Evolutionary conservation across 441 rosid species (phyloP), one percentile per base, ranked within the genome.

Genomic region (Arabidopsis lyrata): DNA sequence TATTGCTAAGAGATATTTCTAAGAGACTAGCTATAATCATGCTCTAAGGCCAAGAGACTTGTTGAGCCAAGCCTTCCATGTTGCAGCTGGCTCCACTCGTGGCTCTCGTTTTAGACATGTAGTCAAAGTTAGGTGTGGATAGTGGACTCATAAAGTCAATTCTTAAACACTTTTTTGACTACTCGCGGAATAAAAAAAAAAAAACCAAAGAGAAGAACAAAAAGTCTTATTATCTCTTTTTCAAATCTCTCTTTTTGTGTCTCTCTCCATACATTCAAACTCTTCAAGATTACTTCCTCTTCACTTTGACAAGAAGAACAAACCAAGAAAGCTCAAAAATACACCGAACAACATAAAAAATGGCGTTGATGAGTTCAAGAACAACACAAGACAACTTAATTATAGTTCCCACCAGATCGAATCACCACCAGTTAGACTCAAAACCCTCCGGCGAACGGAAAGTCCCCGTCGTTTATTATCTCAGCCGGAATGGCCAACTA

Each of bases 401-500:
- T 9, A 31, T 61, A 6, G 55, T 31, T 59, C 54, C 69, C 11
- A 74, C 8, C 38, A 70, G 62, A 63, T 31, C 34, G 8, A 78
- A 42, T 48, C 48, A 70, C 14, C 32, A 47, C 56, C 75, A 70
- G 62, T 52, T 38, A 4, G 77, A 81, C 66, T 78, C 78, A 15
- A 41, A 39, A 41, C 15, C 5, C 6, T 35, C 55, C 32, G 32
- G 38, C 4, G 48, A 78, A 44, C 65, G 56, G 24, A 79, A 65
- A 66, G 82, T 72, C 35, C 71, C 85, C 44, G 87, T 83, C 44
- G 78, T 84, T 63, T 84, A 84, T 68, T 84, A 79, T 41, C 81
- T 84, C 8, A 84, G 81, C 22, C 73, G 83, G 31, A 86, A 78
- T 63, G 85, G 83, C 3, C 81, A 81, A 57, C 86, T 86, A 32